Evolutionary conservation across 2,329 filamentous ascomycete species (phyloP).

Genomic region (Alternaria postmessia): DNA sequence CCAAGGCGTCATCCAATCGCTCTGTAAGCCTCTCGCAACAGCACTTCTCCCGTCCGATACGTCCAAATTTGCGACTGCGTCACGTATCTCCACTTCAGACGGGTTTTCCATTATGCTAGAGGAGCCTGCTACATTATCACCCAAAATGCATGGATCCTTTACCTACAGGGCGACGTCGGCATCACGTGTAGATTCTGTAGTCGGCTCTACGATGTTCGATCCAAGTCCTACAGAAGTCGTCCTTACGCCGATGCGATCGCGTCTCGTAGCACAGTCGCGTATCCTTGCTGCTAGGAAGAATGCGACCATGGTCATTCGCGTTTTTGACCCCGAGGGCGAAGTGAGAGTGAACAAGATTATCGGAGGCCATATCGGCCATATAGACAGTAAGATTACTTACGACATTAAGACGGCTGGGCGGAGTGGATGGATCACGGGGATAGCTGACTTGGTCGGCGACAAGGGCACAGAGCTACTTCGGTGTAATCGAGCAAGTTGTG

Average conservation of each 20-base stretch:
- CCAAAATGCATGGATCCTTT: background rate
- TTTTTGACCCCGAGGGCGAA: conserved; percentile 59
- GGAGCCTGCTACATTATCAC: background rate
- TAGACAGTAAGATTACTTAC: conserved; percentile 68
- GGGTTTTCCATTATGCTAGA: conserved; percentile 2
- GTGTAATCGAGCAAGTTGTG: conserved; percentile 22
- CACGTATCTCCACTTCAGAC: conserved; percentile 8
- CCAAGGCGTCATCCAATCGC: conserved; percentile 71
- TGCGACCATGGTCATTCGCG: conserved; percentile 66
- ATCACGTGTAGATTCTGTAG: conserved; percentile 32
- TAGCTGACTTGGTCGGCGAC: conserved; percentile 35
- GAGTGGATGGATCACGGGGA: conserved; percentile 37
- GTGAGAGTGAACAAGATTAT: conserved; percentile 64
- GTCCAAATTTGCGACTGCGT: conserved; percentile 15
- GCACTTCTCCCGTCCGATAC: conserved; percentile 58
- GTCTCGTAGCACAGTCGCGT: conserved; percentile 71
- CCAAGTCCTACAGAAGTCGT: conserved; percentile 15
- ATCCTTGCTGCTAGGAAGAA: conserved; percentile 65
- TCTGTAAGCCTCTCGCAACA: conserved; percentile 70
- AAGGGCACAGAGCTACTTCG: conserved; percentile 1
- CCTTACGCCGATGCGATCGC: conserved; percentile 61
- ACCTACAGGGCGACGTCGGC: conserved; percentile 5
- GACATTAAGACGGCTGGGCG: conserved; percentile 32
- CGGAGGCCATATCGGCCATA: conserved; percentile 68
- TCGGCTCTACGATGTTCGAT: conserved; percentile 20